Conservation (phyloP, 495 filamentous ascomycete species). For the Aspergillus cavernicola region DNA sequence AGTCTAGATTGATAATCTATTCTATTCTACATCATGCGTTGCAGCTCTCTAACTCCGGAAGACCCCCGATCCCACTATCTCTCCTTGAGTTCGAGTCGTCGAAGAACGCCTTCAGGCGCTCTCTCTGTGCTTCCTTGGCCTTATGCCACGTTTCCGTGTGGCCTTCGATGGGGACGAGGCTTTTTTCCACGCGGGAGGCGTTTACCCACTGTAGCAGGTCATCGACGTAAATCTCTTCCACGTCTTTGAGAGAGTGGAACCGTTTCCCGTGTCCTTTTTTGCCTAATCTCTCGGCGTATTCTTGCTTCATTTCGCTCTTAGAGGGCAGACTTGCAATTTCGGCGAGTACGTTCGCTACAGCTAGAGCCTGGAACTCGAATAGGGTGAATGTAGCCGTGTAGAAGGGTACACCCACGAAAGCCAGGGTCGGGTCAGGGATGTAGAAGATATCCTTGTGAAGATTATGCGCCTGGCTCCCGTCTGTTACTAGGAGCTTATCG, state of each 20-base stretch:
- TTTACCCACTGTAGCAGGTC: conserved; percentile 55
- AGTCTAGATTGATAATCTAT: not conserved
- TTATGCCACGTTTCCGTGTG: conserved; percentile 44
- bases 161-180: conserved; percentile 34
- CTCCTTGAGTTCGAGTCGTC: conserved; percentile 4
- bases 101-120: conserved; percentile 22
- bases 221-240: conserved; percentile 53
- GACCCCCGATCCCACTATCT: conserved; percentile 15
- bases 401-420: conserved; percentile 59
- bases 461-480: conserved; percentile 64
- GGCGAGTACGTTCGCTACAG: conserved; percentile 52
- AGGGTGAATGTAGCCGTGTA: conserved; percentile 60
- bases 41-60: conserved; percentile 9
- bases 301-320: conserved; percentile 42
- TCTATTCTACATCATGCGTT: not conserved
- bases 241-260: conserved; percentile 53
- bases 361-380: conserved; percentile 64
- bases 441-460: conserved; percentile 66
- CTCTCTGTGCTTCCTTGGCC: conserved; percentile 29
- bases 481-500: conserved; percentile 54
- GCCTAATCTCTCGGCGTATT: conserved; percentile 51
- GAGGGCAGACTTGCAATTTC: conserved; percentile 49
- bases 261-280: conserved; percentile 32
- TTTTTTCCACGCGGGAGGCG: conserved; percentile 21
- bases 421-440: conserved; percentile 58